Conservation (phyloP, 2,329 filamentous ascomycete species). For the Beauveria brongniartii region DNA sequence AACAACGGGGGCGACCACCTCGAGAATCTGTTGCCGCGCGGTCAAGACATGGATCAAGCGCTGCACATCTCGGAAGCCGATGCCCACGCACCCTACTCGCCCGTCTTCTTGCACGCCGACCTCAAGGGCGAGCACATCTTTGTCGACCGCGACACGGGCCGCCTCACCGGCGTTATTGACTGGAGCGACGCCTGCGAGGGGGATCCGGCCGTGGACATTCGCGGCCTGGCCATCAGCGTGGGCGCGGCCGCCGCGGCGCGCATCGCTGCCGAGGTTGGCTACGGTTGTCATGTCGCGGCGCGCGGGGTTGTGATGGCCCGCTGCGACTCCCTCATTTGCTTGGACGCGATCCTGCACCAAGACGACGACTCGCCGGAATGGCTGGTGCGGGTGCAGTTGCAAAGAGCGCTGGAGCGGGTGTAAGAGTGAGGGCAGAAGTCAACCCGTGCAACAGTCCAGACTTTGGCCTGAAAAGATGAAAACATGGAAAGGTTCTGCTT, state of each 20-base stretch:
- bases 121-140: slow-evolving; percentile 11
- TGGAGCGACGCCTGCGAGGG: slow-evolving; percentile 10
- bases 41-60: not conserved
- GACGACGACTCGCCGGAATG: slow-evolving; percentile 6
- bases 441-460: no score
- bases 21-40: not conserved
- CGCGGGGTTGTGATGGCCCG: not conserved
- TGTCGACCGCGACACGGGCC: slow-evolving; percentile 1
- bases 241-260: slow-evolving; percentile 1
- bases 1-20: not conserved
- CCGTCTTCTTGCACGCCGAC: slow-evolving; percentile 4
- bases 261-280: not conserved
- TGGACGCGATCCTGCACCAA: slow-evolving; percentile 1
- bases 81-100: not conserved
- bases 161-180: slow-evolving; percentile 6
- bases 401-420: not conserved
- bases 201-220: not conserved
- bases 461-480: not conserved
- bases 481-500: not conserved
- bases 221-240: slow-evolving; percentile 6
- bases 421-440: no score
- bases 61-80: not conserved
- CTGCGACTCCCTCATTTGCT: not conserved
- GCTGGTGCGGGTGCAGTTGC: slow-evolving; percentile 3
- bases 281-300: not conserved